Evolutionary conservation across 805 yeast genomes (phyloP).

Genomic region (Candida takata): DNA sequence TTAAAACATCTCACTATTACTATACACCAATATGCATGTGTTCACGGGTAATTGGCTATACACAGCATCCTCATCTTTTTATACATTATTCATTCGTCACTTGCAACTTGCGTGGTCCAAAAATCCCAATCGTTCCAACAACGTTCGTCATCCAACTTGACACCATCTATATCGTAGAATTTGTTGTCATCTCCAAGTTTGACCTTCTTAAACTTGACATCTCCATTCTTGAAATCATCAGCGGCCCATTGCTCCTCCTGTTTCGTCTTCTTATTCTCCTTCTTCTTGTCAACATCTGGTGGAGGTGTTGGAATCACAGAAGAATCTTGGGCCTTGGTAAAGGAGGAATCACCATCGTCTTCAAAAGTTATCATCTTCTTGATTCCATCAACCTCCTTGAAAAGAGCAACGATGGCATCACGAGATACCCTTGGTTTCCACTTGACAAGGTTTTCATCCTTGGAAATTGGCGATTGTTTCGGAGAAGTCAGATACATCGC

Average conservation of each 20-base stretch:
- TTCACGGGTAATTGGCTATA: no score
- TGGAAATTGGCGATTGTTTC: slow-evolving; percentile 18
- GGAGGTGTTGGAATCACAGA: slow-evolving; percentile 15
- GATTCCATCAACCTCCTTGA: slow-evolving; percentile 16
- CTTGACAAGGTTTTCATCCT: slow-evolving; percentile 6
- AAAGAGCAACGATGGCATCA: slow-evolving; percentile 19
- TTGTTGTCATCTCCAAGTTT: slow-evolving; percentile 10
- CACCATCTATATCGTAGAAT: slow-evolving; percentile 13
- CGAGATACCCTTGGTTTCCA: slow-evolving; percentile 20
- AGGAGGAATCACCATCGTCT: no score
- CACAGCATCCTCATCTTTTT: no score
- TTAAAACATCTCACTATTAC: no score
- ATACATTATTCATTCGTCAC: no score
- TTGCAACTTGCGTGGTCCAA: slow-evolving; percentile 1
- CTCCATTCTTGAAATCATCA: neutral
- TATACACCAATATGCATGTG: no score
- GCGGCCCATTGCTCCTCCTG: neutral
- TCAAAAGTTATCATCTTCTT: slow-evolving; percentile 13
- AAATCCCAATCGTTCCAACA: slow-evolving; percentile 13
- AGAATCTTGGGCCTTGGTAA: neutral
- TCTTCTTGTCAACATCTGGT: slow-evolving; percentile 9
- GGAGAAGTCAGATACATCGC: slow-evolving; percentile 20
- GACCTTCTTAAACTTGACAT: slow-evolving; percentile 10
- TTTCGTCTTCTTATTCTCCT: slow-evolving; percentile 7
- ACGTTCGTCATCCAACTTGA: slow-evolving; percentile 6